These are phyloP conservation scores for Pseudocercospora musae DNA, from an alignment of 2,329 filamentous ascomycete genomes.

Conservation along the genomic window DNA sequence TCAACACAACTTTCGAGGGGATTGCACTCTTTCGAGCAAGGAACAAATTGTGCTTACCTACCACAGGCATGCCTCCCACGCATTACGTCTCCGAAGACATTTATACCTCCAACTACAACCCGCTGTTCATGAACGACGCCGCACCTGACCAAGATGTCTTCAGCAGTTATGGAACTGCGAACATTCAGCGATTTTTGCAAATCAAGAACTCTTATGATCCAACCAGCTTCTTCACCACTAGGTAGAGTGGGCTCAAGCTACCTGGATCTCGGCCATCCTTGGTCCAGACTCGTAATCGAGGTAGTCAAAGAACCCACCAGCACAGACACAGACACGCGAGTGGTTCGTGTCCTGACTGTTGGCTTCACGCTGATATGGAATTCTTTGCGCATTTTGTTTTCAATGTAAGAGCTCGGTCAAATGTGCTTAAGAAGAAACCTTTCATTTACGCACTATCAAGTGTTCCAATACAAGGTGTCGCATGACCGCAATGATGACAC, in stretches of 20 bases:
- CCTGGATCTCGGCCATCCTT: constrained; percentile 6
- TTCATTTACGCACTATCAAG: background rate
- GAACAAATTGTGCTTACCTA: background rate
- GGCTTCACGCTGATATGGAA: background rate
- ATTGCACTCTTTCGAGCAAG: background rate
- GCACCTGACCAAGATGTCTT: constrained; percentile 25
- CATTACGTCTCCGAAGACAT: constrained; percentile 20
- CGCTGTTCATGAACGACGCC: constrained; percentile 27
- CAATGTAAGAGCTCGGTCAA: background rate
- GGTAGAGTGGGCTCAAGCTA: constrained; percentile 24
- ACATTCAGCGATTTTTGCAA: constrained; percentile 21
- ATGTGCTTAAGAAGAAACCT: background rate
- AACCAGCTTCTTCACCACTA: constrained; percentile 24
- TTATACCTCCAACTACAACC: constrained; percentile 14
- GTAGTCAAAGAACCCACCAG: no score
- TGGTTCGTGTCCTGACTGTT: background rate
- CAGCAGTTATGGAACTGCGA: constrained; percentile 22
- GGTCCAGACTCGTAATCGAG: no score
- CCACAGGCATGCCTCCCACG: constrained; percentile 10
- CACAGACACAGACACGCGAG: no score
- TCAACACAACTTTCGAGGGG: constrained; percentile 11
- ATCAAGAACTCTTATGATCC: constrained; percentile 26
- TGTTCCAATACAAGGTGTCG: no score
- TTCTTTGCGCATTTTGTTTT: background rate
- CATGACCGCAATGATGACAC: no score